These are phyloP conservation scores for Lecanicillium sp. DNA, from an alignment of 2,329 filamentous ascomycete genomes.

Conservation along the genomic window DNA sequence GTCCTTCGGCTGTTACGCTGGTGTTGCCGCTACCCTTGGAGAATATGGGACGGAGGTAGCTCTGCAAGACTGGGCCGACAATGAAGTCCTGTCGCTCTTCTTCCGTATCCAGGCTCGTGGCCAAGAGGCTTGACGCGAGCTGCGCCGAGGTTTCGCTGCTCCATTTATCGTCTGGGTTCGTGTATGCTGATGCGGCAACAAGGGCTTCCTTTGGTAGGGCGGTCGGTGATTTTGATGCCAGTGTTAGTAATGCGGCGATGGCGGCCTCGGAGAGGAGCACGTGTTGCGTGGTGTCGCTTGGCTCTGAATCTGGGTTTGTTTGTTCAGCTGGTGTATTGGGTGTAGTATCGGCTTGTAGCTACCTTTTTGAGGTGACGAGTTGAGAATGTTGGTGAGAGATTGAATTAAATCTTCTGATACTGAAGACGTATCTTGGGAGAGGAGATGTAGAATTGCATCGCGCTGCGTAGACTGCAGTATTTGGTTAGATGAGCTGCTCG, in stretches of 20 bases:
- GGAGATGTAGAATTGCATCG: background rate
- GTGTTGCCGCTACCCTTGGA: constrained; percentile 47
- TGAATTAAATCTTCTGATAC: no score
- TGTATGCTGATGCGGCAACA: constrained; percentile 23
- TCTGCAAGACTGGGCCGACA: constrained; percentile 49
- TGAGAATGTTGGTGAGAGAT: no score
- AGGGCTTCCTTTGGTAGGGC: constrained; percentile 16
- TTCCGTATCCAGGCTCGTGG: constrained; percentile 15
- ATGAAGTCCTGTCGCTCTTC: constrained; percentile 30
- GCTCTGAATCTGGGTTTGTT: no score
- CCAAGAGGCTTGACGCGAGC: constrained; percentile 24
- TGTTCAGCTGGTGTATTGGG: no score
- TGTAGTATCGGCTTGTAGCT: no score
- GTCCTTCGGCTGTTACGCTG: constrained; percentile 19
- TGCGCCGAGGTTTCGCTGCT: constrained; percentile 23
- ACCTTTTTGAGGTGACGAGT: no score
- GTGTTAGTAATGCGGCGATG: constrained; percentile 19
- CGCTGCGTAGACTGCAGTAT: background rate
- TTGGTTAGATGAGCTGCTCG: background rate
- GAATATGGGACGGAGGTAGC: constrained; percentile 62
- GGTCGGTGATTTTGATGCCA: constrained; percentile 11
- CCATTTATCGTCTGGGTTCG: constrained; percentile 27
- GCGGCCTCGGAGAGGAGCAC: constrained; percentile 16
- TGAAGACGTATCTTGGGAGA: no score
- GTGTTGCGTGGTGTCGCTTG: no score